A percentile compares a stretch with the other conserved stretches of the same genome.
Evolutionary conservation across 202 grass and related monocot genomes (phyloP).

Genomic region (Setaria italica): DNA sequence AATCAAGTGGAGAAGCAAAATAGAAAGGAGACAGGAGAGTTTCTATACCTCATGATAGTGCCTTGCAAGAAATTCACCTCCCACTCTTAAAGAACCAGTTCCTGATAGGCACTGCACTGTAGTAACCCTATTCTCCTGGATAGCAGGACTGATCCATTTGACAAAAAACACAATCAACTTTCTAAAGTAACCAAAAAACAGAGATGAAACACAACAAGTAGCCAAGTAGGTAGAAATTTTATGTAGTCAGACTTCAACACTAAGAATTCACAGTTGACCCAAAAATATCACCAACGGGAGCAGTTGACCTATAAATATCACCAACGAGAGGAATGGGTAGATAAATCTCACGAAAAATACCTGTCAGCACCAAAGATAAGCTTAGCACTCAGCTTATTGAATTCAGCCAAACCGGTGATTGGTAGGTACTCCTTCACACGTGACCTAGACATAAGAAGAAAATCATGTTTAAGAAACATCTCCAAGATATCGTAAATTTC

Average conservation of each 20-base stretch:
- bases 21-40: not conserved
- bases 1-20: not conserved
- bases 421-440: conserved; percentile 92
- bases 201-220: not conserved
- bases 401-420: conserved; percentile 92
- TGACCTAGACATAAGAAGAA: conserved; percentile 54
- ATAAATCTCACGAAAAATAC: conserved; percentile 42
- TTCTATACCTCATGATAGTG: conserved; percentile 85
- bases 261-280: not conserved
- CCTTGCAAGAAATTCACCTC: conserved; percentile 93
- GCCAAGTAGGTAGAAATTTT: not conserved
- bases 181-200: not conserved
- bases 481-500: conserved; percentile 21
- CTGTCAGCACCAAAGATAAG: conserved; percentile 97
- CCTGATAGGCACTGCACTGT: conserved; percentile 95
- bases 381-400: conserved; percentile 97
- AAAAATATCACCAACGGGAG: conserved; percentile 1
- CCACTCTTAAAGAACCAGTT: conserved; percentile 93
- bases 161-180: conserved; percentile 33
- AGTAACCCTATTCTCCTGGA: conserved; percentile 81
- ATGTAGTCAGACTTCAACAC: not conserved
- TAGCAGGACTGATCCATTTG: conserved; percentile 67
- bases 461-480: conserved; percentile 27
- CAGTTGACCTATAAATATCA: not conserved
- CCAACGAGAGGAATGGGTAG: not conserved